These are phyloP conservation scores for Macrolepiota fuliginosa DNA, from an alignment of 768 basidiomycete species.

Conservation along the genomic window DNA sequence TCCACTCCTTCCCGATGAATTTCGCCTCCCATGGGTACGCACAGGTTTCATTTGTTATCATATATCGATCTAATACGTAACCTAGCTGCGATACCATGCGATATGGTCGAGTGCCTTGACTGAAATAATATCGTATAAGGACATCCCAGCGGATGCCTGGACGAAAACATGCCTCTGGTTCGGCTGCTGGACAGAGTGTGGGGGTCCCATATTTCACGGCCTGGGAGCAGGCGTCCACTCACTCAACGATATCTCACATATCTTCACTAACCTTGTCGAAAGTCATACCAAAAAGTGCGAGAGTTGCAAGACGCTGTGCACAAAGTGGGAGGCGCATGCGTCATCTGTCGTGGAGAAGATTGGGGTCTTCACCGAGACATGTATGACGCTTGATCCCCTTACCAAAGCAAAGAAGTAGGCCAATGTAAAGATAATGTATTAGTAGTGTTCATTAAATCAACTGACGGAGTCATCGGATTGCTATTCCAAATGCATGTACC, in stretches of 20 bases:
- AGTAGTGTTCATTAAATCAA: too few species aligned
- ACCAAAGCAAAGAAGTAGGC: too few species aligned
- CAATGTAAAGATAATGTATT: too few species aligned
- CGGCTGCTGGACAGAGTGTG: not conserved
- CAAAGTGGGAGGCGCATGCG: not conserved
- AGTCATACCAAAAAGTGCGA: not conserved
- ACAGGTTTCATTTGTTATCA: not conserved
- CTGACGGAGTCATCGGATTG: too few species aligned
- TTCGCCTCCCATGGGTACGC: constrained; percentile 5
- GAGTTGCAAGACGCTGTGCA: not conserved
- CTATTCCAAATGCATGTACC: too few species aligned
- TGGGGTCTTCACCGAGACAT: constrained; percentile 5
- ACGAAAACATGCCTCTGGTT: not conserved
- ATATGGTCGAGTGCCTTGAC: constrained; percentile 6
- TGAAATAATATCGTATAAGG: not conserved
- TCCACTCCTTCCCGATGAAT: not conserved
- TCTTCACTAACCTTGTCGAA: not conserved
- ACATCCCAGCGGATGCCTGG: not conserved
- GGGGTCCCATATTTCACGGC: not conserved
- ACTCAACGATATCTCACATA: not conserved
- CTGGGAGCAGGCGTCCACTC: not conserved
- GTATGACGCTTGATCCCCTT: not conserved
- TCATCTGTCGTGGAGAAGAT: not conserved
- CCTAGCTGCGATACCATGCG: constrained; percentile 8
- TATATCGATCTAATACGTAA: not conserved